A percentile compares a stretch with the other conserved stretches of the same genome.
phyloP scores from a whole-genome alignment of 176 grass and related monocot species.

The Carex cristatella region DNA sequence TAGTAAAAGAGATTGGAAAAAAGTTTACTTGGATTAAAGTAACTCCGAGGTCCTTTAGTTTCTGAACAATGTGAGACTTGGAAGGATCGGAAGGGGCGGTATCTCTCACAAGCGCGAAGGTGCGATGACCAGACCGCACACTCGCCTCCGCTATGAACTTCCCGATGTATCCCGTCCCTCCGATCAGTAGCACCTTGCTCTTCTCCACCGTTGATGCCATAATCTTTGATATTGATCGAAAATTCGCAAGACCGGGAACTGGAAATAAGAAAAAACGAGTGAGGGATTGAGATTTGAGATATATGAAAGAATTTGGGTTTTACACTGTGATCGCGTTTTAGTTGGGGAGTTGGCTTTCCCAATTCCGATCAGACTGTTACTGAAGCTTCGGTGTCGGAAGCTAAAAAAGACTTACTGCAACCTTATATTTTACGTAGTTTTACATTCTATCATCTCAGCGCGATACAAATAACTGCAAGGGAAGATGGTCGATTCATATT shows the following conservation, averaged over 20 bases:
- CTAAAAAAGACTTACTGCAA: too few relatives aligned
- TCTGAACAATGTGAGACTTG: conserved; percentile 29
- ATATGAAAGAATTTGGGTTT: background rate
- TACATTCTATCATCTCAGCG: background rate
- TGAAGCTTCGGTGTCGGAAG: background rate
- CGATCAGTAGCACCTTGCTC: conserved; percentile 41
- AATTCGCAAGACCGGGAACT: background rate
- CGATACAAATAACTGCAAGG: background rate
- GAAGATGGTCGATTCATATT: background rate
- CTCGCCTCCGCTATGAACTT: conserved; percentile 36
- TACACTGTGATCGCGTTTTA: too few relatives aligned
- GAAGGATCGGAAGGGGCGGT: conserved; percentile 19
- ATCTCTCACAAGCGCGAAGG: conserved; percentile 35
- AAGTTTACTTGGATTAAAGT: conserved; percentile 10
- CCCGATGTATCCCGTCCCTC: conserved; percentile 41
- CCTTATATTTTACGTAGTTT: background rate
- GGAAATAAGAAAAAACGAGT: background rate
- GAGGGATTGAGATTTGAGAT: background rate
- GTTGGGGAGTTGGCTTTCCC: too few relatives aligned
- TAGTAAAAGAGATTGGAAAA: background rate
- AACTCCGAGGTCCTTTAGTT: conserved; percentile 19
- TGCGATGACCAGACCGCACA: conserved; percentile 25
- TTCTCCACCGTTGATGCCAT: conserved; percentile 9
- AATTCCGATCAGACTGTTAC: too few relatives aligned
- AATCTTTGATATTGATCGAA: background rate